phyloP scores from a whole-genome alignment of 1,284 basidiomycete species.

The Sphagnurus paluster region DNA sequence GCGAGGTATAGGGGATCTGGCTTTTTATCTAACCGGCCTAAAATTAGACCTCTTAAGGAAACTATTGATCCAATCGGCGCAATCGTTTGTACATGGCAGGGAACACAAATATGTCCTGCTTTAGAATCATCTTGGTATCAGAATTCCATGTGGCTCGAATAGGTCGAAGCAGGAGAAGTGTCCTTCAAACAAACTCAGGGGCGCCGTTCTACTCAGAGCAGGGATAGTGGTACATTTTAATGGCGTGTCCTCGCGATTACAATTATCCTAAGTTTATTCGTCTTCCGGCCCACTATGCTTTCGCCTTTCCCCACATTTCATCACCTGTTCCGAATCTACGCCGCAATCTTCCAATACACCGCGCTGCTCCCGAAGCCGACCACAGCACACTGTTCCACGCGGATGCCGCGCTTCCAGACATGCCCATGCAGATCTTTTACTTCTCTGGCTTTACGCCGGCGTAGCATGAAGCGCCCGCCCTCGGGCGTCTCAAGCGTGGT shows the following conservation, averaged over 20 bases:
- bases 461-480: conserved; percentile 59
- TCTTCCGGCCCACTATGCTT: neutral
- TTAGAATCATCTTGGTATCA: neutral
- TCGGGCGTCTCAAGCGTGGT: conserved; percentile 50
- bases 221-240: neutral
- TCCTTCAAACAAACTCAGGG: too few relatives aligned
- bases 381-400: conserved; percentile 70
- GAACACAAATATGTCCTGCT: too few relatives aligned
- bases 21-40: conserved; percentile 3
- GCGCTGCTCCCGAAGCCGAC: conserved; percentile 64
- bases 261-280: neutral
- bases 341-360: conserved; percentile 73
- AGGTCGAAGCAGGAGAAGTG: neutral
- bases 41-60: conserved; percentile 1
- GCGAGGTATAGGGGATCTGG: conserved; percentile 4
- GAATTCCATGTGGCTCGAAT: neutral
- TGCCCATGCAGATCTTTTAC: conserved; percentile 69
- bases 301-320: neutral
- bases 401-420: conserved; percentile 63
- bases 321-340: too few relatives aligned
- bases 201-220: neutral
- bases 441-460: conserved; percentile 48
- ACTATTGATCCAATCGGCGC: neutral
- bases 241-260: neutral
- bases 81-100: too few relatives aligned